A percentile compares a stretch with the other conserved stretches of the same genome.
phyloP scores from a whole-genome alignment of 176 grass and related monocot genomes.

The Oryza glaberrima region DNA sequence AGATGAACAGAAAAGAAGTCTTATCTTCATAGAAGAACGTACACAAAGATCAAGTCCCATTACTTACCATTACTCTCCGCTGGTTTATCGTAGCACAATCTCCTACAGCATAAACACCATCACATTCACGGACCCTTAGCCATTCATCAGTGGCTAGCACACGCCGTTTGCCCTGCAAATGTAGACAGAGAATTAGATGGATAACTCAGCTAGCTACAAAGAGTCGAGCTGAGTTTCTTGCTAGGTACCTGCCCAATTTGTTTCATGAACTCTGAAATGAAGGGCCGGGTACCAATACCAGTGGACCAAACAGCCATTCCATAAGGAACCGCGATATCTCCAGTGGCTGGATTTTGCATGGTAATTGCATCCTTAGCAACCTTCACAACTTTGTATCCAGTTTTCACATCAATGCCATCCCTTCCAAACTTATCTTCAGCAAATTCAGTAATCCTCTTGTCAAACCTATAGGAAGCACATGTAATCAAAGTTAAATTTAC shows the following conservation, averaged over 20 bases:
- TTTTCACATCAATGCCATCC: constrained; percentile 95
- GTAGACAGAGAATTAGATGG: constrained; percentile 21
- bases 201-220: constrained; percentile 14
- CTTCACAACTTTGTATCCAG: constrained; percentile 89
- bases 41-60: background rate
- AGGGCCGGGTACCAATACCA: constrained; percentile 87
- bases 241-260: constrained; percentile 88
- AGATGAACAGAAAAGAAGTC: background rate
- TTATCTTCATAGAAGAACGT: background rate
- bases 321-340: constrained; percentile 74
- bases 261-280: constrained; percentile 96
- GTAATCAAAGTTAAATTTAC: constrained; percentile 1
- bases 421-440: constrained; percentile 92
- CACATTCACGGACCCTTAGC: constrained; percentile 83
- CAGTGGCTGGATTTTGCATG: constrained; percentile 66
- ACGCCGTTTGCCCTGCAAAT: constrained; percentile 69
- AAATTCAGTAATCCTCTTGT: constrained; percentile 93
- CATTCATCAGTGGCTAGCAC: constrained; percentile 95
- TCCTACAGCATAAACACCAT: constrained; percentile 88
- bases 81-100: constrained; percentile 97
- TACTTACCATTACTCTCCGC: constrained; percentile 90
- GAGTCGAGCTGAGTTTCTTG: background rate
- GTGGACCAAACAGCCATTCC: constrained; percentile 98
- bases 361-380: constrained; percentile 79
- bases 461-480: constrained; percentile 64